These are phyloP conservation scores for Cucumis melo DNA, from an alignment of 306 rosid species.

Conservation along the genomic window DNA sequence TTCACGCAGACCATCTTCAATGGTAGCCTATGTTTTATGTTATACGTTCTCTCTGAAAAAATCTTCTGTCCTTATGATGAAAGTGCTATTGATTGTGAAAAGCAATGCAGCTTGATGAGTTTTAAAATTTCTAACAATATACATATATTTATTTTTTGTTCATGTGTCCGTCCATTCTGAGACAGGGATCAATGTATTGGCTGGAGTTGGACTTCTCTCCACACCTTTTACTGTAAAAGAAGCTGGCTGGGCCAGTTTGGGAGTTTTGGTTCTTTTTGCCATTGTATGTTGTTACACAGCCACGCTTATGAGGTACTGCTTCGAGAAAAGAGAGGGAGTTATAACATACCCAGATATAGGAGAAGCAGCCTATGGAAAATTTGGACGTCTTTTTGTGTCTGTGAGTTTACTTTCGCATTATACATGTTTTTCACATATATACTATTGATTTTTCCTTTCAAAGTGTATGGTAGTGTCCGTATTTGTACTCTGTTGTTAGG, in stretches of 20 bases:
- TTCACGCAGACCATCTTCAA: conserved; percentile 76
- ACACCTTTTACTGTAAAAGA: conserved; percentile 51
- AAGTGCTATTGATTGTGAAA: neutral
- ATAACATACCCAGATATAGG: conserved; percentile 65
- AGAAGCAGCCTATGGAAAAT: conserved; percentile 74
- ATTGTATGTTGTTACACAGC: conserved; percentile 72
- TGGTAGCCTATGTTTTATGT: conserved; percentile 19
- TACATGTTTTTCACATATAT: neutral
- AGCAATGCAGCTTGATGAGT: neutral
- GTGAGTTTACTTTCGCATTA: conserved; percentile 21
- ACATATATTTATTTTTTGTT: neutral
- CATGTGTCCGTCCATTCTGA: neutral
- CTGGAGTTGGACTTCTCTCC: conserved; percentile 74
- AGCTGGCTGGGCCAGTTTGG: conserved; percentile 73
- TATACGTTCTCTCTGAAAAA: neutral
- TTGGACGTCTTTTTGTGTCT: conserved; percentile 49
- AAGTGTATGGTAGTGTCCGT: neutral
- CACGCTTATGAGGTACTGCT: conserved; percentile 61
- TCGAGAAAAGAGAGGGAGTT: conserved; percentile 55
- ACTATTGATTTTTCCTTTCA: neutral
- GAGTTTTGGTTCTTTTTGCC: conserved; percentile 48
- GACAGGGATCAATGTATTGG: conserved; percentile 71
- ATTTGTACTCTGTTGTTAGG: neutral
- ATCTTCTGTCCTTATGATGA: neutral
- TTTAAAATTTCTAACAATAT: neutral